Base-by-base conservation (phyloP, 176 grass and related monocot genomes). In the Guadua angustifolia region DNA sequence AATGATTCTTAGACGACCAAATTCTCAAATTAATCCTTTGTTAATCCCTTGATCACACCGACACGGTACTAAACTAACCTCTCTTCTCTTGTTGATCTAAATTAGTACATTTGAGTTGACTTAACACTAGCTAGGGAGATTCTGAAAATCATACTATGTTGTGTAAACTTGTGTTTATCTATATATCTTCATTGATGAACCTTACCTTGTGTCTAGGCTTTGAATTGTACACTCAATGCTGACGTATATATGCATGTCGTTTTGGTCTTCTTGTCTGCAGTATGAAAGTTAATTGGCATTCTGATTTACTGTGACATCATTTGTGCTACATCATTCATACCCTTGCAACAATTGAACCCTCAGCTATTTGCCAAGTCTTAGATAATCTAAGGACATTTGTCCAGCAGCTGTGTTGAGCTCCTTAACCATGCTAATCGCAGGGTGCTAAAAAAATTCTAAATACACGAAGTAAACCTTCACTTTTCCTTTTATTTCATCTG, bases 1-100 rank as follows among this genome's bases (percentile, higher is more conserved):
- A 79, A 57, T n/a, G 77, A 75, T 87, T 80, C 74, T 83, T 87
- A 84, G 89, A 87, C 89, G 75, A 22, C 84, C 66, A 51, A 70
- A 87, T 87, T 87, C 80, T 79, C 74, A 83, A 69, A 69, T 70
- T 29, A 62, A 38, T n/a, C 36, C 78, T 53, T 79, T 83, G 50
- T 68, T 83, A 75, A 87, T 42, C 58, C 11, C n/a, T 49, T 82
- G 12, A 87, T 66, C 25, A 33, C 89, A 87, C 84, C 80, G 89
- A 90, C 89, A 69, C 53, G 80, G 39, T 83, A 83, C 62, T 89
- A 90, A 74, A 79, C 61, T 79, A 83, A 61, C 42, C 50, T 60
- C 59, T 66, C 77, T 35, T 74, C 70, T 80, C 79, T 29, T 73
- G 3, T 26, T 80, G 52, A 81, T 75, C 80, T 79, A 39, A 73